Percentiles rank a stretch among this genome's conserved stretches.
phyloP scores from a whole-genome alignment of 2,329 filamentous ascomycete species.

The Chaetomium olivaceum region DNA sequence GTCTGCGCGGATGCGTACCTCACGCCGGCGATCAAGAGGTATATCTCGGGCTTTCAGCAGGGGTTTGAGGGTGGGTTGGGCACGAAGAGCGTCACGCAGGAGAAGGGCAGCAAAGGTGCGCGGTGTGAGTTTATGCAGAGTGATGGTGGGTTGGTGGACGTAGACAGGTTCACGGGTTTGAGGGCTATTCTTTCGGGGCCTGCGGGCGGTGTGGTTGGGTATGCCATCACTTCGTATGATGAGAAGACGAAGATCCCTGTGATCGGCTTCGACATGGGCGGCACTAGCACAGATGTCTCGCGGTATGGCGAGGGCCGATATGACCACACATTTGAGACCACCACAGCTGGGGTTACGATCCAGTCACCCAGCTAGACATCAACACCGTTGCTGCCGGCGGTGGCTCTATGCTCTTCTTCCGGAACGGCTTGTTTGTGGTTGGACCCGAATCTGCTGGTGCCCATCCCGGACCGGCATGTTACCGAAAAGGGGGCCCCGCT shows the following conservation, averaged over 20 bases:
- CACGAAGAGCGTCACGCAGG: conserved; percentile 68
- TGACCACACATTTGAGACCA: conserved; percentile 93
- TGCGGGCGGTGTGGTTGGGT: conserved; percentile 90
- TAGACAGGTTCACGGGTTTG: conserved; percentile 79
- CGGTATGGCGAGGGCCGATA: conserved; percentile 82
- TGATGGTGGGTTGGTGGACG: conserved; percentile 72
- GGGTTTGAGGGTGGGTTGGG: conserved; percentile 82
- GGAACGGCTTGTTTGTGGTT: conserved; percentile 85
- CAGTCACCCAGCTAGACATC: conserved; percentile 92
- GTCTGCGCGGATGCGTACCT: conserved; percentile 80
- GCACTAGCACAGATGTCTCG: conserved; percentile 88
- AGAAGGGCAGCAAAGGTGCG: conserved; percentile 65
- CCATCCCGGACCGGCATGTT: conserved; percentile 87
- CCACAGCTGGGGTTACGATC: conserved; percentile 89
- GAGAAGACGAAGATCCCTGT: conserved; percentile 77
- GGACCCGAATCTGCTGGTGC: conserved; percentile 87
- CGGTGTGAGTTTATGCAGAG: conserved; percentile 96
- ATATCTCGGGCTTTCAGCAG: conserved; percentile 70
- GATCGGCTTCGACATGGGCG: conserved; percentile 96
- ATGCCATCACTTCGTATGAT: conserved; percentile 89
- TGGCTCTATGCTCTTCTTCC: conserved; percentile 81
- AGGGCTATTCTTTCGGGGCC: conserved; percentile 86
- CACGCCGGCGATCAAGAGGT: conserved; percentile 76
- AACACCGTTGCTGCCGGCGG: conserved; percentile 93
- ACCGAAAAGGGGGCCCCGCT: conserved; percentile 82